Conservation (phyloP, 2,329 filamentous ascomycete genomes). For the Clarireedia sp. region DNA sequence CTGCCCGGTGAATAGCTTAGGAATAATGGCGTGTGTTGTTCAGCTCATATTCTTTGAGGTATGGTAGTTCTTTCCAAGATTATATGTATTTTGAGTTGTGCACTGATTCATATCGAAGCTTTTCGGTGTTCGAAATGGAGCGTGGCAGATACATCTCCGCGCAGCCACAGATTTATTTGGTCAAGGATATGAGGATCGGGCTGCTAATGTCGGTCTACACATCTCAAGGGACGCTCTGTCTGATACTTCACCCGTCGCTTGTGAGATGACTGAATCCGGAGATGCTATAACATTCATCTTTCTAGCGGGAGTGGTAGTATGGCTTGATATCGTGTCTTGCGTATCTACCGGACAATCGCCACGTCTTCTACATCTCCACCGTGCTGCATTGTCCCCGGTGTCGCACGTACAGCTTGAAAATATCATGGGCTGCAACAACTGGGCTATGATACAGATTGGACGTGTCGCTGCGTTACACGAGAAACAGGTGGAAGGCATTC, state of each 20-base stretch:
- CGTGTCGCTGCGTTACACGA: constrained; percentile 45
- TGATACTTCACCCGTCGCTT: not conserved
- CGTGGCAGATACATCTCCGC: constrained; percentile 23
- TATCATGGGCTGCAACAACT: constrained; percentile 49
- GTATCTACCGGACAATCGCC: constrained; percentile 38
- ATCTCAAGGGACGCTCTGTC: not conserved
- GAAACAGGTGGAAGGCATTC: constrained; percentile 45
- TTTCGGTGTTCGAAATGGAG: constrained; percentile 33
- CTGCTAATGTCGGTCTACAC: constrained; percentile 4
- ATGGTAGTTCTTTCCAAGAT: not conserved
- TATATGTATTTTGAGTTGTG: constrained; percentile 31
- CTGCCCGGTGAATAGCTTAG: constrained; percentile 19
- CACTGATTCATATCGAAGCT: constrained; percentile 23
- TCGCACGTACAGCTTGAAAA: constrained; percentile 36
- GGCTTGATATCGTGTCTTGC: constrained; percentile 43
- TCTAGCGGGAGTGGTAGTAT: constrained; percentile 40
- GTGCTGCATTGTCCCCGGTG: constrained; percentile 32
- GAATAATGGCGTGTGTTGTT: constrained; percentile 42
- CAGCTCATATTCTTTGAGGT: constrained; percentile 47
- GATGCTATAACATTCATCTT: constrained; percentile 38
- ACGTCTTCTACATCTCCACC: constrained; percentile 35
- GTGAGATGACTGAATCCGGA: constrained; percentile 22
- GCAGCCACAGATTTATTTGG: constrained; percentile 19
- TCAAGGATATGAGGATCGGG: constrained; percentile 6
- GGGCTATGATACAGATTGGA: constrained; percentile 46